phyloP scores from a whole-genome alignment of 176 grass and related monocot genomes.

The Chloris gayana region DNA sequence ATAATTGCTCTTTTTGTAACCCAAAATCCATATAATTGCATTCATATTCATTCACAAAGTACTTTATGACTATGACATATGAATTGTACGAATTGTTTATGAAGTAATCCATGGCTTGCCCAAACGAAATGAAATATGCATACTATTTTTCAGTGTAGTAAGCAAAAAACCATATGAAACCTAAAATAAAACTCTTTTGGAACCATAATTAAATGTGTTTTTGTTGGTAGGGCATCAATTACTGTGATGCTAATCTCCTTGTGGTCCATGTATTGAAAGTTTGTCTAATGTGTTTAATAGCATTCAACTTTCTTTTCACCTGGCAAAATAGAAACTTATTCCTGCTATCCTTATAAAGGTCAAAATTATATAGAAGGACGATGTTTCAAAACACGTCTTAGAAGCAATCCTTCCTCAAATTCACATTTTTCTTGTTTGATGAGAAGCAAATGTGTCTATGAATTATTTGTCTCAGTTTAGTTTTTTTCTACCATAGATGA shows the following conservation, averaged over 20 bases:
- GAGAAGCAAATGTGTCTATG: not conserved
- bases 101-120: not conserved
- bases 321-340: not conserved
- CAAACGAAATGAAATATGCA: not conserved
- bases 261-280: slow-evolving; percentile 15
- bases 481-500: slow-evolving; percentile 20
- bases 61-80: not conserved
- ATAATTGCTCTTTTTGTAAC: not conserved
- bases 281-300: slow-evolving; percentile 8
- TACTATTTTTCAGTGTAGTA: not conserved
- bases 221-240: not conserved
- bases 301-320: not conserved
- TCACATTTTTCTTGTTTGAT: not conserved
- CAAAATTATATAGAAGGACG: not conserved
- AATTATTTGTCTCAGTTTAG: not conserved
- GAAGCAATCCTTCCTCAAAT: not conserved
- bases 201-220: not conserved
- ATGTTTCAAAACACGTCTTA: not conserved
- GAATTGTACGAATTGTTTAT: not conserved
- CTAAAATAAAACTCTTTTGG: not conserved
- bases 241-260: not conserved
- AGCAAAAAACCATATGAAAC: not conserved
- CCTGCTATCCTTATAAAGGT: not conserved
- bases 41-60: not conserved
- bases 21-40: not conserved